phyloP scores from a whole-genome alignment of 2,329 filamentous ascomycete species.

The Paecilomyces niveus region DNA sequence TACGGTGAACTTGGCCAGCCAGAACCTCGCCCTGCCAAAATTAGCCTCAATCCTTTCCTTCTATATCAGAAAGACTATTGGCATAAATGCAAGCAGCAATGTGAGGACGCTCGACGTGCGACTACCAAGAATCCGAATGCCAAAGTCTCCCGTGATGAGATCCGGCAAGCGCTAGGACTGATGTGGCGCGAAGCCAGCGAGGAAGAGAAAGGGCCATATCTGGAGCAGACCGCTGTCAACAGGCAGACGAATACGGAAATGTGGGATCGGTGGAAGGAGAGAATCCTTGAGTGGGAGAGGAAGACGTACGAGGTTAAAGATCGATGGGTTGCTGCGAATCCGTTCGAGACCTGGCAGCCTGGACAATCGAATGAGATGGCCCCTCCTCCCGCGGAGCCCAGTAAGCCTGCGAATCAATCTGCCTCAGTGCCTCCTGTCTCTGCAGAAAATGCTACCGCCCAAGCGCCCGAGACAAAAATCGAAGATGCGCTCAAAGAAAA shows the following conservation, averaged over 20 bases:
- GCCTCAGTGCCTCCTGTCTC: not conserved
- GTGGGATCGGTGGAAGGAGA: conserved; percentile 65
- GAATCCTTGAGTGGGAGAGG: conserved; percentile 48
- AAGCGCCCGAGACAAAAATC: too few species aligned
- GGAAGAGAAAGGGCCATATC: conserved; percentile 68
- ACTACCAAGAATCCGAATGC: conserved; percentile 60
- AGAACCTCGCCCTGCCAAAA: conserved; percentile 63
- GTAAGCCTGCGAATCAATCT: not conserved
- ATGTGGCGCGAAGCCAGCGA: conserved; percentile 78
- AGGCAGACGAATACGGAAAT: conserved; percentile 60
- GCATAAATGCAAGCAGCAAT: conserved; percentile 56
- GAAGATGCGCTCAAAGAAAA: too few species aligned
- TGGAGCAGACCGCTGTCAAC: conserved; percentile 64
- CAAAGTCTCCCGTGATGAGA: conserved; percentile 63
- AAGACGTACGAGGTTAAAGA: conserved; percentile 31
- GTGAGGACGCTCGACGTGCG: conserved; percentile 60
- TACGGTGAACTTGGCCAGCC: conserved; percentile 63
- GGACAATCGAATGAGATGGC: not conserved
- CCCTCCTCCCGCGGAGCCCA: not conserved
- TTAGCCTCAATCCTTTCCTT: conserved; percentile 77
- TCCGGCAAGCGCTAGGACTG: conserved; percentile 75
- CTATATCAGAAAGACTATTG: conserved; percentile 76
- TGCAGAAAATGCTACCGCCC: not conserved
- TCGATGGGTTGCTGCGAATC: conserved; percentile 32
- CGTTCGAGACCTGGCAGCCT: conserved; percentile 25